Evolutionary conservation across 2,329 filamentous ascomycete genomes (phyloP).

Genomic region (Ophiosphaerella korrae): DNA sequence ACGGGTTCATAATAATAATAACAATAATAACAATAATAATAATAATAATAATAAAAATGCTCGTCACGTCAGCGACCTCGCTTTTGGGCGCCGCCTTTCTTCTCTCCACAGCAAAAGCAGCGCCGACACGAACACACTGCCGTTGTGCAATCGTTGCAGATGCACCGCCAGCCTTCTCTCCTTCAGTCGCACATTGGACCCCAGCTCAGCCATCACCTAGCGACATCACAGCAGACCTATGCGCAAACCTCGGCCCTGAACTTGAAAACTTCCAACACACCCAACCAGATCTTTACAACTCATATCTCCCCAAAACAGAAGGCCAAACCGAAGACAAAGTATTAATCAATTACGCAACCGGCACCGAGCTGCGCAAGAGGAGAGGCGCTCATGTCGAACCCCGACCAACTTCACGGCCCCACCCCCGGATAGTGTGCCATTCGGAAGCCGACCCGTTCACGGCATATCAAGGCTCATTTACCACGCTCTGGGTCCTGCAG

Average conservation of each 20-base stretch:
- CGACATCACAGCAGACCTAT: slow-evolving; percentile 20
- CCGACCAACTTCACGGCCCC: slow-evolving; percentile 8
- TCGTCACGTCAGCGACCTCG: slow-evolving; percentile 13
- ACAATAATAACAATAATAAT: too few species aligned
- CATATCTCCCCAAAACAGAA: slow-evolving; percentile 20
- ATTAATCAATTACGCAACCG: slow-evolving; percentile 17
- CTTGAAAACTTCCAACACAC: slow-evolving; percentile 32
- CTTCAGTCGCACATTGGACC: slow-evolving; percentile 26
- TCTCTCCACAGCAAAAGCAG: slow-evolving; percentile 23
- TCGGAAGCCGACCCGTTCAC: slow-evolving; percentile 20
- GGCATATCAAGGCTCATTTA: slow-evolving; percentile 29
- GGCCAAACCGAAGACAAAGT: slow-evolving; percentile 13
- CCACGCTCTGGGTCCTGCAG: slow-evolving; percentile 32
- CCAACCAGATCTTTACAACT: slow-evolving; percentile 32
- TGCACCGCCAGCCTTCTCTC: slow-evolving; percentile 19
- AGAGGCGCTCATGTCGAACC: not conserved
- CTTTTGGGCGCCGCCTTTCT: slow-evolving; percentile 15
- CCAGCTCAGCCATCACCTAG: slow-evolving; percentile 22
- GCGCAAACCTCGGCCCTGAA: slow-evolving; percentile 29
- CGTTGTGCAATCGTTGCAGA: slow-evolving; percentile 33
- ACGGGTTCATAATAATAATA: not conserved
- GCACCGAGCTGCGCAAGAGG: slow-evolving; percentile 3
- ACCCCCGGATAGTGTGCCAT: slow-evolving; percentile 29
- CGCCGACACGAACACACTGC: slow-evolving; percentile 35
- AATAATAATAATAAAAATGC: too few species aligned